phyloP scores from a whole-genome alignment of 805 yeast genomes.

The Teunomyces lycoperdinae region DNA sequence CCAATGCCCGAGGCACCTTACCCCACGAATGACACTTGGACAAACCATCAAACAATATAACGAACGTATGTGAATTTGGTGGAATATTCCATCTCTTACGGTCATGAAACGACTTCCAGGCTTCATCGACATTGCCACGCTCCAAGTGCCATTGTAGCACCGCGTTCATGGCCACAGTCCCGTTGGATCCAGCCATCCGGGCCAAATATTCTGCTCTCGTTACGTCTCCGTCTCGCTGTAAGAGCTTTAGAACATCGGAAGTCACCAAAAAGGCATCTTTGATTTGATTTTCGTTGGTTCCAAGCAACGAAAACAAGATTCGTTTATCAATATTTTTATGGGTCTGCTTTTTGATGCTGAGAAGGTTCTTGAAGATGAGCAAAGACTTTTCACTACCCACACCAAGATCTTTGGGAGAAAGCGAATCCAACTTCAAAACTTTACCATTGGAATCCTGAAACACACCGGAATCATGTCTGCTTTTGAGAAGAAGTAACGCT shows the following conservation, averaged over 20 bases:
- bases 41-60: conserved; percentile 35
- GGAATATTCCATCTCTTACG: conserved; percentile 63
- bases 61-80: conserved; percentile 44
- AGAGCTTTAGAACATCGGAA: conserved; percentile 49
- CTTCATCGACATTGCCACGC: conserved; percentile 43
- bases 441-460: conserved; percentile 25
- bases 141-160: conserved; percentile 50
- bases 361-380: conserved; percentile 27
- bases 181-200: conserved; percentile 38
- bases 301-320: conserved; percentile 45
- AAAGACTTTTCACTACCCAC: conserved; percentile 18
- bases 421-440: conserved; percentile 18
- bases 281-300: conserved; percentile 56
- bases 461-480: conserved; percentile 5
- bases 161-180: conserved; percentile 58
- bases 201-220: conserved; percentile 55
- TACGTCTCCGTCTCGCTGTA: conserved; percentile 44
- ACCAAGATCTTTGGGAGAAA: conserved; percentile 23
- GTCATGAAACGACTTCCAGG: conserved; percentile 49
- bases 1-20: conserved; percentile 15
- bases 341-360: conserved; percentile 21
- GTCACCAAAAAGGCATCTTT: conserved; percentile 57
- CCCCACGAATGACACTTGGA: conserved; percentile 35
- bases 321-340: conserved; percentile 38
- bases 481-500: conserved; percentile 25